phyloP scores from a whole-genome alignment of 2,329 filamentous ascomycete species.

The Cladorrhinum sp. region DNA sequence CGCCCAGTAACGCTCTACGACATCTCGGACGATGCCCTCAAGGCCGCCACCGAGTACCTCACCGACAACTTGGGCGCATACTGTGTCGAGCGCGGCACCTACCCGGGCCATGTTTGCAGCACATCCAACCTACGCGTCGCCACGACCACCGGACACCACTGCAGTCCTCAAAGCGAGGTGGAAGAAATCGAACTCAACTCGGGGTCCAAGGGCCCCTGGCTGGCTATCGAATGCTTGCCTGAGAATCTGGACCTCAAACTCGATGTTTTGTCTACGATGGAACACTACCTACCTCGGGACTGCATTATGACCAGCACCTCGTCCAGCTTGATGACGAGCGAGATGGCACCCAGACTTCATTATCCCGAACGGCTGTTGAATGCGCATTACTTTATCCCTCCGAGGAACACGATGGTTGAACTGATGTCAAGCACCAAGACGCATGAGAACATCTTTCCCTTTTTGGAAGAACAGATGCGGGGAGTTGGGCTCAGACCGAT shows the following conservation, averaged over 20 bases:
- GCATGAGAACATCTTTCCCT: conserved; percentile 29
- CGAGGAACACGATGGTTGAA: conserved; percentile 33
- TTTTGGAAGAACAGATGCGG: conserved; percentile 29
- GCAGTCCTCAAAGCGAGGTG: conserved; percentile 2
- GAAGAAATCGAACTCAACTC: conserved; percentile 16
- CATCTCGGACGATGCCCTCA: conserved; percentile 24
- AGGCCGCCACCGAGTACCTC: conserved; percentile 33
- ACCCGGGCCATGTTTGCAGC: conserved; percentile 29
- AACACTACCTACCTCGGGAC: conserved; percentile 28
- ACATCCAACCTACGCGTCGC: conserved; percentile 27
- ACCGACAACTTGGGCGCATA: conserved; percentile 33
- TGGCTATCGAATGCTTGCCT: conserved; percentile 34
- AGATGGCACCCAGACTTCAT: conserved; percentile 26
- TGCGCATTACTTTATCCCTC: conserved; percentile 36
- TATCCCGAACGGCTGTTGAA: conserved; percentile 32
- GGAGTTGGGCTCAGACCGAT: conserved; percentile 31
- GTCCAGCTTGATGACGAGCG: conserved; percentile 30
- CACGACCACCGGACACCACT: conserved; percentile 18
- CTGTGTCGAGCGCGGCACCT: conserved; percentile 28
- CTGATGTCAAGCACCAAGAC: conserved; percentile 36
- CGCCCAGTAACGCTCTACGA: conserved; percentile 32
- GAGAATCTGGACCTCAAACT: conserved; percentile 33
- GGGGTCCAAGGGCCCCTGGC: conserved; percentile 27
- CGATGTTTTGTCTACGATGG: conserved; percentile 29
- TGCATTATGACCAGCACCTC: conserved; percentile 34